Evolutionary conservation across 768 basidiomycete species (phyloP).

Genomic region (Russula foetens): DNA sequence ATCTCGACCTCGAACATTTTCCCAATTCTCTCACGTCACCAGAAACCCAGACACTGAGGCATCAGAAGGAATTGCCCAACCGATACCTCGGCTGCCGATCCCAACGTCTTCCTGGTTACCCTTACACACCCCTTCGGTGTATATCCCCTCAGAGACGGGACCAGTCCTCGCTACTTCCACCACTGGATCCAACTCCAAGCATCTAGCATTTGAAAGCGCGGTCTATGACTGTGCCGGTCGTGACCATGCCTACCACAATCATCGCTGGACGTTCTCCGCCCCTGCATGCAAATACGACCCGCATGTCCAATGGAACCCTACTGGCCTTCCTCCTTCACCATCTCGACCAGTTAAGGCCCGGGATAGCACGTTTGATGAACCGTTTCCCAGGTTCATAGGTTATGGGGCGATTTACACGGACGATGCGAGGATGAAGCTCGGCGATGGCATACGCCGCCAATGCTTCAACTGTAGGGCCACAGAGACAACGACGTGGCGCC

Average conservation of each 20-base stretch:
- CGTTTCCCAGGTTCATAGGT: neutral
- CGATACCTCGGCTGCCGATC: neutral
- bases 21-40: neutral
- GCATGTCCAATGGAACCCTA: too few species aligned
- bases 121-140: neutral
- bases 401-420: conserved; percentile 40
- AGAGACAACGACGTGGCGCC: conserved; percentile 72
- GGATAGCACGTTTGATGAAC: neutral
- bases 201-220: neutral
- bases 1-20: neutral
- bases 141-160: neutral
- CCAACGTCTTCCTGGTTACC: neutral
- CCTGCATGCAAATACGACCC: neutral
- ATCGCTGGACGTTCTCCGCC: neutral
- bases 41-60: neutral
- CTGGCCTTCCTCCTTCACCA: too few species aligned
- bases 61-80: neutral
- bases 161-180: neutral
- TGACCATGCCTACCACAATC: neutral
- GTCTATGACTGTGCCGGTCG: neutral
- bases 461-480: conserved; percentile 82
- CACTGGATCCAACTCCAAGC: neutral
- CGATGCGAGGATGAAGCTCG: conserved; percentile 71
- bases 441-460: conserved; percentile 60
- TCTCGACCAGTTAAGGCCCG: too few species aligned